Base-by-base conservation (phyloP, 2,329 filamentous ascomycete species). In the Fusarium musae region DNA sequence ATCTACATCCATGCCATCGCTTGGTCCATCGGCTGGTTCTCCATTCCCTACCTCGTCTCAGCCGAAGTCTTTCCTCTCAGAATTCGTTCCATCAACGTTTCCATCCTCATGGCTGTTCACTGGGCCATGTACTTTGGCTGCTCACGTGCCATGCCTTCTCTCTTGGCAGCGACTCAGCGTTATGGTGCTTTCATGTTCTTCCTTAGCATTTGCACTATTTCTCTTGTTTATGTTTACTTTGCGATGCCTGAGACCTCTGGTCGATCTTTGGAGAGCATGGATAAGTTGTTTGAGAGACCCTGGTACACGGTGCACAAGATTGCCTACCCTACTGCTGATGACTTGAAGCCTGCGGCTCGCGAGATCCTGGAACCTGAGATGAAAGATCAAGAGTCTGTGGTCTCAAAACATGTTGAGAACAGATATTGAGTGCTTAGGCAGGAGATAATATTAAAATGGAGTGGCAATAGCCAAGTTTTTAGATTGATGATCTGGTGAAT, bases 11-110 rank as follows among this genome's bases (percentile, higher is more conserved):
- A 82, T 21, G 84, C 84, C 13, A 76, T 85, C 9, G 84, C 81
- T 2, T 86, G 83, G 83, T 84, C 83, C 0, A 82, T 86, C n/a
- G 84, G 85, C 1, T 86, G 83, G 83, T 85, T 85, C 67, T 81
- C 79, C 1, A 83, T 85, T 19, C 83, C 84, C 9, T 86, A 86
- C 58, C 75, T 85, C 5, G 79, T 86, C n/a, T 83, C 81, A 6
- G 82, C 84, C 2, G 84, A 86, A 72, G 81, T 85, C 2, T 85
- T 85, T 37, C 84, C 84, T 2, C 77, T 85, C 0, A 78, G 81
- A 3, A 83, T 86, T 19, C 81, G 84, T 6, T 82, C 82, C 2
- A 75, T 84, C 28, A 82, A 81, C 16, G 80, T 83, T 0, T 83
- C 83, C 2, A 77, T 85, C 11, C 75, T 83, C 7, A 85, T 85